Percentiles rank a stretch among this genome's conserved stretches.
Conservation (phyloP, 768 basidiomycete genomes). For the Boletus reticuloceps region DNA sequence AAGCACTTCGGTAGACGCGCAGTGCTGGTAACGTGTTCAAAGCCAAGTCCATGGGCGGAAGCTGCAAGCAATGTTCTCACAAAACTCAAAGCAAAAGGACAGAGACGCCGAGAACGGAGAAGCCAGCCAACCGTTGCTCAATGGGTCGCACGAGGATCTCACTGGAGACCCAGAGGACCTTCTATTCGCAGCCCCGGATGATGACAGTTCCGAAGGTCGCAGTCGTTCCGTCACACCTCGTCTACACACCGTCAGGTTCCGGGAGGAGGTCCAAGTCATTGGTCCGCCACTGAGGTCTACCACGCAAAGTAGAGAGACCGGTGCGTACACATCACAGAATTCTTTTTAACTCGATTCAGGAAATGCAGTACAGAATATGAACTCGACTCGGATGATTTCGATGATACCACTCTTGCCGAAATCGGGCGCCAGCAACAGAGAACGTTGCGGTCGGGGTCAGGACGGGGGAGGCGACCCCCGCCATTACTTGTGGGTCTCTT, state of each 20-base stretch:
- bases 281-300: conserved; percentile 71
- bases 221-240: conserved; percentile 32
- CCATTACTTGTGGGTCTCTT: conserved; percentile 80
- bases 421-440: conserved; percentile 30
- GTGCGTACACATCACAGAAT: conserved; percentile 47
- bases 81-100: conserved; percentile 29
- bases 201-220: conserved; percentile 47
- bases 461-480: conserved; percentile 54
- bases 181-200: conserved; percentile 55
- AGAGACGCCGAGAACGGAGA: conserved; percentile 34
- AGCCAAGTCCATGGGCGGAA: conserved; percentile 19
- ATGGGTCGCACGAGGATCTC: conserved; percentile 41
- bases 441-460: conserved; percentile 20
- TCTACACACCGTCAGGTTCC: conserved; percentile 57
- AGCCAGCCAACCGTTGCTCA: conserved; percentile 58
- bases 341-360: conserved; percentile 5
- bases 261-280: conserved; percentile 68
- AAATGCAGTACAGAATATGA: conserved; percentile 62
- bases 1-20: neutral
- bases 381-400: conserved; percentile 79
- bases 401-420: conserved; percentile 43
- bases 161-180: conserved; percentile 29
- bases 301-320: conserved; percentile 72
- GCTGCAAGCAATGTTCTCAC: conserved; percentile 27
- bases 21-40: neutral